These are phyloP conservation scores for Alternaria sp. DNA, from an alignment of 2,329 filamentous ascomycete genomes.

Conservation along the genomic window DNA sequence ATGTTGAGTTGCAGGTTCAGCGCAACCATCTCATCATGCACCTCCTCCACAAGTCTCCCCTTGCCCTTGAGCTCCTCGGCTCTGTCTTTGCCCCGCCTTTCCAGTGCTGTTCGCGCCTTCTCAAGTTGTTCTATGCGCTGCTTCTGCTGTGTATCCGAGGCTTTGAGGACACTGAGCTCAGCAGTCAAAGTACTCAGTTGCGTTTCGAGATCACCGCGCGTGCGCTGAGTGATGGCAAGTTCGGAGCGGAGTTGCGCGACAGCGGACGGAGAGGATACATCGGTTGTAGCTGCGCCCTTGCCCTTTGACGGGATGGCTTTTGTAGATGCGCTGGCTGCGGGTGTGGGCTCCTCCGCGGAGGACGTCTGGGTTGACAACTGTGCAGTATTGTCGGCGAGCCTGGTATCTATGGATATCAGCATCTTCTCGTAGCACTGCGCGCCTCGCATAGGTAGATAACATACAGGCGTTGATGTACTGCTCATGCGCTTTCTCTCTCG, in stretches of 20 bases:
- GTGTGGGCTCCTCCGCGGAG: slow-evolving; percentile 23
- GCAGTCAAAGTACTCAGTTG: slow-evolving; percentile 67
- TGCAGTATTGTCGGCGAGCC: slow-evolving; percentile 54
- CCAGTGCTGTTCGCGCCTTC: slow-evolving; percentile 66
- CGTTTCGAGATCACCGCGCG: slow-evolving; percentile 70
- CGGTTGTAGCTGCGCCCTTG: slow-evolving; percentile 22
- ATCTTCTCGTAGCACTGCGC: not conserved
- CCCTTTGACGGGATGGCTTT: slow-evolving; percentile 34
- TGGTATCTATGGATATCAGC: slow-evolving; percentile 47
- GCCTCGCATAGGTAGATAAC: slow-evolving; percentile 25
- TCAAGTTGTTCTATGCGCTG: slow-evolving; percentile 68
- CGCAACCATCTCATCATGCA: slow-evolving; percentile 92
- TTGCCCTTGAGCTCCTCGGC: slow-evolving; percentile 88
- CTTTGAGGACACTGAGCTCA: slow-evolving; percentile 69
- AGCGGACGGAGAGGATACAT: slow-evolving; percentile 20
- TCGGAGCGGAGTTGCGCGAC: slow-evolving; percentile 60
- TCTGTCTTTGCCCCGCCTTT: slow-evolving; percentile 74
- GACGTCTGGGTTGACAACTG: slow-evolving; percentile 34
- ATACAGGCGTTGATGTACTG: slow-evolving; percentile 81
- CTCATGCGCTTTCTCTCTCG: slow-evolving; percentile 68
- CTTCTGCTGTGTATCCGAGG: slow-evolving; percentile 64
- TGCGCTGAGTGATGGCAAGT: slow-evolving; percentile 76
- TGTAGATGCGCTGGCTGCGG: slow-evolving; percentile 23
- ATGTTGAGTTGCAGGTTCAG: slow-evolving; percentile 87
- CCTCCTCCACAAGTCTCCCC: slow-evolving; percentile 80